phyloP scores from a whole-genome alignment of 345 rosid genomes.

The Brassica juncea region DNA sequence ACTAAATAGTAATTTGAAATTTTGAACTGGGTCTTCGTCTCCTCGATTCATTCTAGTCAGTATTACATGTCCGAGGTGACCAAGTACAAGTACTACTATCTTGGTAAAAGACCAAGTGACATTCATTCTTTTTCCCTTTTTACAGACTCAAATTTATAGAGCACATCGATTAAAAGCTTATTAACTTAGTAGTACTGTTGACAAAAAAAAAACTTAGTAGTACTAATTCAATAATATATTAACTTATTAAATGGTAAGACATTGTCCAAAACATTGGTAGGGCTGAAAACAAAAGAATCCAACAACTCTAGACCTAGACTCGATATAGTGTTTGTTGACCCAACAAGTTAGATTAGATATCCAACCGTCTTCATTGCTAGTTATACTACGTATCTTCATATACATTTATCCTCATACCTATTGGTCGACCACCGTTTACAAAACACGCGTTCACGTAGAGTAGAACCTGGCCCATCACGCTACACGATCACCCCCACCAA shows the following conservation, averaged over 20 bases:
- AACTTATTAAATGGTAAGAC: too few relatives aligned
- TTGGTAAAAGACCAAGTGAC: neutral
- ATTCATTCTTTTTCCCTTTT: neutral
- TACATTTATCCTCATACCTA: neutral
- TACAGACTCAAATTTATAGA: neutral
- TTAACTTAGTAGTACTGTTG: neutral
- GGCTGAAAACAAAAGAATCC: slow-evolving; percentile 22
- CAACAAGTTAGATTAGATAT: slow-evolving; percentile 38
- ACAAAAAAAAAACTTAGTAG: neutral
- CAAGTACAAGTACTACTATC: neutral
- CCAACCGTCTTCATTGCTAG: slow-evolving; percentile 26
- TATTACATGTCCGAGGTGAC: slow-evolving; percentile 30
- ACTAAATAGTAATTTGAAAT: neutral
- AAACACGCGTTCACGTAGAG: slow-evolving; percentile 24
- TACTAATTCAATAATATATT: neutral
- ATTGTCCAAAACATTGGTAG: slow-evolving; percentile 2
- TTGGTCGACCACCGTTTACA: slow-evolving; percentile 8
- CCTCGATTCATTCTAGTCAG: neutral
- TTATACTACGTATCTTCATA: slow-evolving; percentile 23
- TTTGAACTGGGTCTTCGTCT: slow-evolving; percentile 34
- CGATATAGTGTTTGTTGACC: slow-evolving; percentile 36
- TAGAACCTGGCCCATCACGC: slow-evolving; percentile 29
- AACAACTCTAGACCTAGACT: slow-evolving; percentile 32
- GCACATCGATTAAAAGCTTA: neutral
- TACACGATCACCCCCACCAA: slow-evolving; percentile 13